Percentiles rank a stretch among this genome's conserved stretches.
Conservation (phyloP, 1,139 yeast species). For the Pichia kudriavzevii region DNA sequence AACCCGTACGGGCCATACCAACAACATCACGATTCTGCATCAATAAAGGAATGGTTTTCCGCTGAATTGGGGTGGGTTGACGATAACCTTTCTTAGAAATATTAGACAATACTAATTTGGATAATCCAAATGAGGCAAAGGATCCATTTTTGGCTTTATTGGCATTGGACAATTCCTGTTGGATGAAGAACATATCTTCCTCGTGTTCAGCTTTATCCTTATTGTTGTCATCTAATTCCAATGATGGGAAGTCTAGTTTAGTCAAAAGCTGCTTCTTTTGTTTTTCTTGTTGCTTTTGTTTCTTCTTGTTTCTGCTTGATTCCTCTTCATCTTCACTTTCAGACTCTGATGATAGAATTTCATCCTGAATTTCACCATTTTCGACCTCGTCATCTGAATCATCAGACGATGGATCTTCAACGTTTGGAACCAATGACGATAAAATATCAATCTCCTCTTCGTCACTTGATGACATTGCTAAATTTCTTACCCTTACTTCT, state of each 20-base stretch:
- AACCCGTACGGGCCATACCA: constrained; percentile 99
- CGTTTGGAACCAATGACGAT: constrained; percentile 11
- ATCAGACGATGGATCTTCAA: constrained; percentile 26
- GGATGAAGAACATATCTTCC: constrained; percentile 37
- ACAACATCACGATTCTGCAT: constrained; percentile 89
- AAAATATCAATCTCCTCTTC: constrained; percentile 46
- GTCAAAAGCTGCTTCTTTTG: too few relatives aligned
- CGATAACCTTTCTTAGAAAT: constrained; percentile 80
- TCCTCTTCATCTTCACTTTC: constrained; percentile 18
- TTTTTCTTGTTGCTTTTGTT: constrained; percentile 18
- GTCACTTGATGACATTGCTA: constrained; percentile 30
- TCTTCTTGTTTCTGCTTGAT: constrained; percentile 14
- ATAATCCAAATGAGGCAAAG: constrained; percentile 84
- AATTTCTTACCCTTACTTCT: too few relatives aligned
- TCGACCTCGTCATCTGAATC: constrained; percentile 28
- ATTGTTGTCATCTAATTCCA: constrained; percentile 68
- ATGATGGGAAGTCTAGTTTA: constrained; percentile 49
- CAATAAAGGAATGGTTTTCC: constrained; percentile 87
- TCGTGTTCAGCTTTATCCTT: constrained; percentile 36
- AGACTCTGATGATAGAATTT: constrained; percentile 44
- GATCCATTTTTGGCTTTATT: constrained; percentile 55
- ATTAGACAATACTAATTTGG: constrained; percentile 61
- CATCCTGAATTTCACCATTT: constrained; percentile 45
- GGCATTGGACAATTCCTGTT: constrained; percentile 42
- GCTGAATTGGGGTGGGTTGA: constrained; percentile 96